Evolutionary conservation across 1,284 basidiomycete genomes (phyloP), one percentile per base, ranked within the genome.

Genomic region (Caloboletus firmus): DNA sequence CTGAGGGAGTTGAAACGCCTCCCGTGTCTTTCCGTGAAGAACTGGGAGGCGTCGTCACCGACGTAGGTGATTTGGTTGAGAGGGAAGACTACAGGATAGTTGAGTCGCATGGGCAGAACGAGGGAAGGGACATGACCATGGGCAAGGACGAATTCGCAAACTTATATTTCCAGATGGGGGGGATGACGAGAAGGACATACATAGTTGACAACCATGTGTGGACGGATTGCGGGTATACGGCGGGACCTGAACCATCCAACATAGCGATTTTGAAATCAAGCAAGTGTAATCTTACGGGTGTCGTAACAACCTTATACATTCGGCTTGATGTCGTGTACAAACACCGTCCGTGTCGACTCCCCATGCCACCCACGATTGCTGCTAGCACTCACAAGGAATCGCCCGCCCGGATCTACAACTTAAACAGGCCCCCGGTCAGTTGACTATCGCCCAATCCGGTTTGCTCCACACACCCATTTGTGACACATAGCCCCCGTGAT

Each of bases 351-450:
- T 15, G 94, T 95, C 39, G 89, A 89, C 60, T 95, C 91, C 35
- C 93, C 94, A 67, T 91, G 87, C 93, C 95, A 98, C 41, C 95
- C 96, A 50, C 96, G 82, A 69, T 96, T 95, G 39, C 96, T 96
- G 59, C 92, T 95, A 8, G 94, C 91, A 63, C 91, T 92, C 55
- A 96, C 83, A 64, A 99, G 79, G 72, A 95, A 98, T 52, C 86
- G 79, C 24, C 84, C 87, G 3, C 86, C 88, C 31, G 89, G 82
- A 75, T 98, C 96, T 45, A 98, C 79, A 58, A 95, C 95, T 97
- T 65, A 43, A 57, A 55, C 50, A 57, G 49, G 52, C 52, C 56
- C 46, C 58, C 49, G 58, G 58, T 59, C 63, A 59, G 60, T 59
- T 59, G 56, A 59, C 54, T 34, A n/a, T 40, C 15, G 11, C 48